Evolutionary conservation across 192 early-diverging fungal species (phyloP).

Genomic region (Backusella luteola): DNA sequence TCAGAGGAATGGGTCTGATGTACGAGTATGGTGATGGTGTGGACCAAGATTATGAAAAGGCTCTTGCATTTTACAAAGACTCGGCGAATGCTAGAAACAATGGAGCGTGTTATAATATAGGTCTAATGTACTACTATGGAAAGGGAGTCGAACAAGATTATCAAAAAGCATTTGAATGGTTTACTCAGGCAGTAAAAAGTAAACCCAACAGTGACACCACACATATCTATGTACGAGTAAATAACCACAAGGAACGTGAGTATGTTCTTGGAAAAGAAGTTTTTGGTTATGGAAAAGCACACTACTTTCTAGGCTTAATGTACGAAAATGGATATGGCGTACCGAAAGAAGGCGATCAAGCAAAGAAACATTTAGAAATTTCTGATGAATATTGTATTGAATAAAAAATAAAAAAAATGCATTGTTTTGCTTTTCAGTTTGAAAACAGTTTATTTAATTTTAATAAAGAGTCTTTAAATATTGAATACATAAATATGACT

Average conservation of each 20-base stretch:
- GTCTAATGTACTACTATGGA: constrained; percentile 69
- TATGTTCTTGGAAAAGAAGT: neutral
- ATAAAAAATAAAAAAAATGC: neutral
- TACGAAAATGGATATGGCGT: neutral
- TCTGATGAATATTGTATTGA: neutral
- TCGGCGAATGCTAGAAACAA: constrained; percentile 46
- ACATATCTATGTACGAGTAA: neutral
- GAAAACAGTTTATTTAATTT: no score
- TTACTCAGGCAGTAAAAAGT: neutral
- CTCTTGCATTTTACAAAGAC: constrained; percentile 53
- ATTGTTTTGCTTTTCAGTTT: no score
- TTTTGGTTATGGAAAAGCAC: neutral
- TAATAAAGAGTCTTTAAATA: no score
- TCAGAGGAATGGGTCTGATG: neutral
- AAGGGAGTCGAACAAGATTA: constrained; percentile 48
- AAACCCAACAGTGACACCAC: neutral
- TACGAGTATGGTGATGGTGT: neutral
- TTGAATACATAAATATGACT: no score
- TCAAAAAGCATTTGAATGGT: constrained; percentile 28
- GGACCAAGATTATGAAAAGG: constrained; percentile 23
- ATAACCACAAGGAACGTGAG: neutral
- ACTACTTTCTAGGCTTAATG: neutral
- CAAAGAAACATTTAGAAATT: neutral
- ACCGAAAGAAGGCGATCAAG: neutral
- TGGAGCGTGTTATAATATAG: constrained; percentile 64